These are phyloP conservation scores for Apophysomyces elegans DNA, from an alignment of 371 early-diverging fungal genomes.

Conservation along the genomic window DNA sequence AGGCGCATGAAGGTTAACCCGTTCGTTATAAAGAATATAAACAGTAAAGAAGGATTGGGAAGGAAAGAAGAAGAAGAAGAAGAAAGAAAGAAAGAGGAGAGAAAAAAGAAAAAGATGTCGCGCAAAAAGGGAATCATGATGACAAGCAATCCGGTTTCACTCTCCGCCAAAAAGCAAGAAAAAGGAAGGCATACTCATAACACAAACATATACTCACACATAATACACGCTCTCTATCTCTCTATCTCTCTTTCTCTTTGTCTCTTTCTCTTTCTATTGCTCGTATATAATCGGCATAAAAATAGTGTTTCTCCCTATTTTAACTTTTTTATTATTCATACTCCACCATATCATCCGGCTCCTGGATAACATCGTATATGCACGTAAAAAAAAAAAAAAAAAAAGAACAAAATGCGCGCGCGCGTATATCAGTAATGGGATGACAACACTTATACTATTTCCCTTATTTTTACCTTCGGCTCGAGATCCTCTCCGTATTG, in stretches of 20 bases:
- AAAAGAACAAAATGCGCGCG: slow-evolving; percentile 10
- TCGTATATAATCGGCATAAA: not conserved
- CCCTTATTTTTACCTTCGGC: slow-evolving; percentile 68
- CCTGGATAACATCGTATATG: slow-evolving; percentile 23
- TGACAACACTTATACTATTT: slow-evolving; percentile 5
- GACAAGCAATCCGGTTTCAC: not conserved
- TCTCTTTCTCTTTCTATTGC: not conserved
- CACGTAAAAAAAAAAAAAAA: not conserved
- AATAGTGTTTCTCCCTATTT: not conserved
- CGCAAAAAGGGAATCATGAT: not conserved
- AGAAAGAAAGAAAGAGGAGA: not conserved
- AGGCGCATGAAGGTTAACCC: not conserved
- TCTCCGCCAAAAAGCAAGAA: not conserved
- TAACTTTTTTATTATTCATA: slow-evolving; percentile 30
- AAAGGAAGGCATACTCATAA: not conserved
- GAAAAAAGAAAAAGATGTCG: not conserved
- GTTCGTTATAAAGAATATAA: not conserved
- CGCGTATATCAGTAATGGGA: not conserved
- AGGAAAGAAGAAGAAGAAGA: not conserved
- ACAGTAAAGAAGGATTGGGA: not conserved
- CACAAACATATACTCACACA: not conserved
- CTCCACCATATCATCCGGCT: slow-evolving; percentile 46
- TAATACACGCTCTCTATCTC: not conserved
- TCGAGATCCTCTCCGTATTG: slow-evolving; percentile 98
- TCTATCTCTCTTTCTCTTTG: too few relatives aligned